Base-by-base conservation (phyloP, 2,329 filamentous ascomycete species). In the Pyricularia grisea region DNA sequence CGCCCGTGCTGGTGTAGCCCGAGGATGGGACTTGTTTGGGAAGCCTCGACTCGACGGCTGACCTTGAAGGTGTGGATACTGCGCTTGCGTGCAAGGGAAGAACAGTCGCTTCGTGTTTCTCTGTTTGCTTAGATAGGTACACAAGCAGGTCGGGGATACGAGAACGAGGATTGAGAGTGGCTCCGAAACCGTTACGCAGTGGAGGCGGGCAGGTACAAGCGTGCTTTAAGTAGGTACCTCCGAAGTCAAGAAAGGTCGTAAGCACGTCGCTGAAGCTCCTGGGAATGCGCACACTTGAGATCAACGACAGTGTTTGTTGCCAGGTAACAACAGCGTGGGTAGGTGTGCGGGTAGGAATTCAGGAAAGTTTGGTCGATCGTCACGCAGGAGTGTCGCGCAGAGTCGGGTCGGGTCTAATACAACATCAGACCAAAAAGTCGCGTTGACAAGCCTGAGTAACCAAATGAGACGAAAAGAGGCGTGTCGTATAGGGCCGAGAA, bases 1-100 rank as follows among this genome's bases (percentile, higher is more conserved):
- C 67, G 72, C 25, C 60, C 60, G 60, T 63, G 60, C 60, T 63
- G 60, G 60, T 63, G 60, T 63, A 20, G 60, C 60, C 60, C 60
- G 60, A 63, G 60, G 60, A 27, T 20, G 60, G 60, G 11, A 27
- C 28, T 63, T 63, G 60, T 63, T 63, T 63, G 27, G 60, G 60
- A 7, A 63, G 60, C 60, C 60, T 63, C 60, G 60, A 63, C 60
- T 63, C 60, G 25, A 63, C 14, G 60, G 28, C 25, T 20, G 27
- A 55, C 42, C 42, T 28, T 63, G 27, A 20, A 20, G 25, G 60
- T 63, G 60, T 28, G 60, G 23, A 27, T 28, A 9, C 60, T 63
- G 28, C 60, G 5, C 28, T 63, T 63, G 25, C 25, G 60, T 27
- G 28, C 14, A 27, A 28, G 25, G 14, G 4, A 61, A 12, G 25